phyloP scores from a whole-genome alignment of 306 rosid species.

The Trifolium dubium region DNA sequence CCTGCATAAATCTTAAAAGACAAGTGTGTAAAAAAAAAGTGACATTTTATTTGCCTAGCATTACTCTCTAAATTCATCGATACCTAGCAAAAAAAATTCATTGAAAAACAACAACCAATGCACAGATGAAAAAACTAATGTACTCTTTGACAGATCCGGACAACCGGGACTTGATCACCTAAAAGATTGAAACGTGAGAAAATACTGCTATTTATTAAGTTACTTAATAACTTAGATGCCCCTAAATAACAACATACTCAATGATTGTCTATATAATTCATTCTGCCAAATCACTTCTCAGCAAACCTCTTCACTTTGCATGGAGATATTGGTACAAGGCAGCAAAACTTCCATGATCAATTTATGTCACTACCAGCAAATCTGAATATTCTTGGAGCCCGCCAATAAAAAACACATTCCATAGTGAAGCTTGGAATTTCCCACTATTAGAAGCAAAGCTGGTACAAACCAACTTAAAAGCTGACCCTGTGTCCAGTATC shows the following conservation, averaged over 20 bases:
- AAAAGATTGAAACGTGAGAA: constrained; percentile 41
- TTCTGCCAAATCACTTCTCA: constrained; percentile 50
- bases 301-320: constrained; percentile 48
- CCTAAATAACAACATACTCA: constrained; percentile 49
- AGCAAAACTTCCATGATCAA: constrained; percentile 46
- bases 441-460: constrained; percentile 42
- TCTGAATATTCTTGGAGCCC: constrained; percentile 45
- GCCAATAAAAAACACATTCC: constrained; percentile 48
- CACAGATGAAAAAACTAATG: constrained; percentile 37
- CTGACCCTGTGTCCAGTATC: constrained; percentile 51
- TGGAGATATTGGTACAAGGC: constrained; percentile 48
- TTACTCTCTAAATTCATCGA: constrained; percentile 29
- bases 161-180: constrained; percentile 28
- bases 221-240: constrained; percentile 46
- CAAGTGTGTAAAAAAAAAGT: constrained; percentile 15
- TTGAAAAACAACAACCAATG: constrained; percentile 34
- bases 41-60: constrained; percentile 13
- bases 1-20: constrained; percentile 27
- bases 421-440: constrained; percentile 43
- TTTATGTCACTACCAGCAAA: constrained; percentile 52
- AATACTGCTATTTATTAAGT: constrained; percentile 37
- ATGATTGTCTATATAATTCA: constrained; percentile 40
- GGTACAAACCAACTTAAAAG: constrained; percentile 50
- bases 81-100: constrained; percentile 6
- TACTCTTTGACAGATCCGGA: constrained; percentile 22